phyloP scores from a whole-genome alignment of 2,329 filamentous ascomycete species.

The Fusarium sarcochroum region DNA sequence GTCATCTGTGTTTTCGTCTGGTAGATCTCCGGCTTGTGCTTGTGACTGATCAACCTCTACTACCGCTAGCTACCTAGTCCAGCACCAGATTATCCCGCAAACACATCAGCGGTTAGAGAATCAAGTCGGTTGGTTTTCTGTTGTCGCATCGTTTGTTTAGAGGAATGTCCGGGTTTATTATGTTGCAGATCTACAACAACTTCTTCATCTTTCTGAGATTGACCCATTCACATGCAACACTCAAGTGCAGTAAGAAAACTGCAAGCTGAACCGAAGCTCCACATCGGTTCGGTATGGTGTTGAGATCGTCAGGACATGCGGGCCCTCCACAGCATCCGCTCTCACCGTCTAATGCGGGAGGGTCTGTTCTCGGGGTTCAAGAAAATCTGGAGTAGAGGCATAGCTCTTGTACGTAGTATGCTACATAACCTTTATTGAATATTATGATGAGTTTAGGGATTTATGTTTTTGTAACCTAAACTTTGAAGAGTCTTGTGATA shows the following conservation, averaged over 20 bases:
- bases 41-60: constrained; percentile 9
- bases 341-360: constrained; percentile 36
- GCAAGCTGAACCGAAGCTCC: constrained; percentile 26
- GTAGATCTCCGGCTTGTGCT: constrained; percentile 11
- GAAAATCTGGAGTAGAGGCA: too few relatives aligned
- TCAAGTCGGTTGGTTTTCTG: not conserved
- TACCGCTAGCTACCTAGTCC: constrained; percentile 11
- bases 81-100: constrained; percentile 12
- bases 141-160: not conserved
- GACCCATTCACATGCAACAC: constrained; percentile 32
- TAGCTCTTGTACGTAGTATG: too few relatives aligned
- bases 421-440: too few relatives aligned
- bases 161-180: not conserved
- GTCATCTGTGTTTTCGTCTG: constrained; percentile 3
- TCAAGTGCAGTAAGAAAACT: constrained; percentile 12
- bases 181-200: not conserved
- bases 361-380: not conserved
- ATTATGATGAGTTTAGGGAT: too few relatives aligned
- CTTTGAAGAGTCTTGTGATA: too few relatives aligned
- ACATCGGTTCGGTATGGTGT: constrained; percentile 27
- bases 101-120: constrained; percentile 10
- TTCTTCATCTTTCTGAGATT: not conserved
- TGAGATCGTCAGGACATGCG: constrained; percentile 29
- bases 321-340: constrained; percentile 19
- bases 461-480: too few relatives aligned